Percentiles rank a stretch among this genome's conserved stretches.
phyloP scores from a whole-genome alignment of 2,329 filamentous ascomycete species.

The Monosporascus sp. region DNA sequence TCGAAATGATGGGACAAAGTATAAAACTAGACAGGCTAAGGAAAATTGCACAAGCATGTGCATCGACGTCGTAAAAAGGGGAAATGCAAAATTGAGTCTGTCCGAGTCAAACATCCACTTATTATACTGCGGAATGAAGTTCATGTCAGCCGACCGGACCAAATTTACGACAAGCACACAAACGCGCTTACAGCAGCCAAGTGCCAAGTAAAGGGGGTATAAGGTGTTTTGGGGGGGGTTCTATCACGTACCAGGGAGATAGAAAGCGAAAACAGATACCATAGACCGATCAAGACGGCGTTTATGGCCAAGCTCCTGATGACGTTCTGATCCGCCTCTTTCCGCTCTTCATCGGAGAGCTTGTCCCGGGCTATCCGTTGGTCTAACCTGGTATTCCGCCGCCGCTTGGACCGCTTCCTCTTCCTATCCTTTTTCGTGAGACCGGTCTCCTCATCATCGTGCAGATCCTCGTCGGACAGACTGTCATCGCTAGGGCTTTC shows the following conservation, averaged over 20 bases:
- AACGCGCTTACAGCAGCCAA: too few species aligned
- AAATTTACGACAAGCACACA: not conserved
- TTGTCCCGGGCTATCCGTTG: slow-evolving; percentile 60
- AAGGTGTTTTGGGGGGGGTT: not conserved
- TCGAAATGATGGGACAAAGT: slow-evolving; percentile 75
- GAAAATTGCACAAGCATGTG: slow-evolving; percentile 95
- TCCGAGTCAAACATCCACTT: slow-evolving; percentile 98
- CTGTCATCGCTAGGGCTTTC: slow-evolving; percentile 43
- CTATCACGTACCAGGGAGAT: slow-evolving; percentile 72
- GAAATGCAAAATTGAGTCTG: slow-evolving; percentile 85
- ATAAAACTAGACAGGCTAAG: slow-evolving; percentile 72
- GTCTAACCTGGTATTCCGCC: slow-evolving; percentile 63
- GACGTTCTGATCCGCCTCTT: slow-evolving; percentile 70
- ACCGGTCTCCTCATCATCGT: slow-evolving; percentile 87
- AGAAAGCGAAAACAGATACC: slow-evolving; percentile 87
- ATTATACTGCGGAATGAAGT: slow-evolving; percentile 67
- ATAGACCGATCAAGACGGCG: slow-evolving; percentile 73
- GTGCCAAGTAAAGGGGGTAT: not conserved
- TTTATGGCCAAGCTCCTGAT: slow-evolving; percentile 67
- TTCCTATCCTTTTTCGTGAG: slow-evolving; percentile 69
- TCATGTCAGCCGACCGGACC: slow-evolving; percentile 19
- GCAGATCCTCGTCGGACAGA: slow-evolving; percentile 65
- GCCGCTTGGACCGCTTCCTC: slow-evolving; percentile 61
- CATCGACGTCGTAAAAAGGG: slow-evolving; percentile 87
- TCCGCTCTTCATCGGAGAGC: slow-evolving; percentile 67